These are phyloP conservation scores for Orychophragmus violaceus DNA, from an alignment of 345 rosid species.

Conservation along the genomic window DNA sequence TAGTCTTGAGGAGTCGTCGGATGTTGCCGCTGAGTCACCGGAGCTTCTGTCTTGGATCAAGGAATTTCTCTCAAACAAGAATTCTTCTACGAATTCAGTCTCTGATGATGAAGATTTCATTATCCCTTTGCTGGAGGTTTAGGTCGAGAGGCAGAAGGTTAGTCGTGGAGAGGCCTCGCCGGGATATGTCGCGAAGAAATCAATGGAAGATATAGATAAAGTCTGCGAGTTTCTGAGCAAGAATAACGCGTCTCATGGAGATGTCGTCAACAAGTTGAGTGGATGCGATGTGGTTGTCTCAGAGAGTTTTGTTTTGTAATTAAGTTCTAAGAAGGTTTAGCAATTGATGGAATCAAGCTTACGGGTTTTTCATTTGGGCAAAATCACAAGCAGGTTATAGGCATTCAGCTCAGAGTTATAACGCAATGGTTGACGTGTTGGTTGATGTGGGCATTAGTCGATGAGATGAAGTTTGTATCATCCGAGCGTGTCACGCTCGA, in stretches of 20 bases:
- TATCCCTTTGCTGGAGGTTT: conserved; percentile 58
- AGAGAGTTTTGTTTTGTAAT: conserved; percentile 36
- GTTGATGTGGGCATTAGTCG: conserved; percentile 59
- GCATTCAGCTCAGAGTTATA: no score
- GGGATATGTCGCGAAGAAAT: not conserved
- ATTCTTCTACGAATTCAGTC: conserved; percentile 9
- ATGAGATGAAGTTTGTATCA: conserved; percentile 45
- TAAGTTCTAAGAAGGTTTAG: conserved; percentile 57
- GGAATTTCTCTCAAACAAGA: conserved; percentile 22
- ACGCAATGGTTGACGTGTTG: no score
- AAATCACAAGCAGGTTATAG: conserved; percentile 54
- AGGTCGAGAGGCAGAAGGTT: conserved; percentile 42
- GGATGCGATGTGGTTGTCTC: conserved; percentile 35
- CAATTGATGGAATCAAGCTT: conserved; percentile 49
- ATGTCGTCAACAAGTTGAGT: conserved; percentile 40
- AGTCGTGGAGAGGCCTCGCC: not conserved
- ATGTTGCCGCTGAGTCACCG: conserved; percentile 44
- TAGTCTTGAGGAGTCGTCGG: conserved; percentile 16
- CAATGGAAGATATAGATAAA: conserved; percentile 39
- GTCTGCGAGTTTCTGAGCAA: conserved; percentile 42
- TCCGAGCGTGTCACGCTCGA: conserved; percentile 44
- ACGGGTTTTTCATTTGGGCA: conserved; percentile 77
- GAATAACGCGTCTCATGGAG: conserved; percentile 28
- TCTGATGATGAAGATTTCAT: conserved; percentile 49
- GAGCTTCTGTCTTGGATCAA: conserved; percentile 65